phyloP scores from a whole-genome alignment of 352 stramenopile species.

The Peronospora tabacina region DNA sequence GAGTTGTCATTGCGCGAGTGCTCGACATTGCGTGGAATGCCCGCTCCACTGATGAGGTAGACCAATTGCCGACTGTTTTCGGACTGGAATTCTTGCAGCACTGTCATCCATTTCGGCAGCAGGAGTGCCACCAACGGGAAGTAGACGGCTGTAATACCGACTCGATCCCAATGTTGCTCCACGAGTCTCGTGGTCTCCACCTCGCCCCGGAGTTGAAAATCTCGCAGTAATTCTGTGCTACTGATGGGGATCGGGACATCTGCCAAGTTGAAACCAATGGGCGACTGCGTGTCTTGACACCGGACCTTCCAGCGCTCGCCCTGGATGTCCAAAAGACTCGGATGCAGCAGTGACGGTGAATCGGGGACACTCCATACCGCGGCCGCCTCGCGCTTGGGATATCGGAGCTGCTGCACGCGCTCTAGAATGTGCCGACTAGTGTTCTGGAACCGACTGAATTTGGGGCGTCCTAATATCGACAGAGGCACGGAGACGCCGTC shows the following conservation, averaged over 20 bases:
- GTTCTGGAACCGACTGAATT: constrained; percentile 86
- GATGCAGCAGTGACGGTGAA: constrained; percentile 47
- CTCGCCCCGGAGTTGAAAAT: constrained; percentile 64
- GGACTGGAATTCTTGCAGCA: constrained; percentile 74
- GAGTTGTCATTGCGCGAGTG: constrained; percentile 92
- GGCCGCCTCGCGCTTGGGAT: constrained; percentile 10
- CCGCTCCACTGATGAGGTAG: constrained; percentile 93
- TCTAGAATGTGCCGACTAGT: constrained; percentile 68
- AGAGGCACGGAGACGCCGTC: constrained; percentile 30
- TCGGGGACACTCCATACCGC: constrained; percentile 16
- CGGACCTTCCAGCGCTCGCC: constrained; percentile 47
- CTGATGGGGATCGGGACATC: constrained; percentile 48
- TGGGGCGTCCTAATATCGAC: constrained; percentile 66
- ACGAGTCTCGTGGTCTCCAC: constrained; percentile 52
- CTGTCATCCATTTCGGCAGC: constrained; percentile 89
- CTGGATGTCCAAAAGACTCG: constrained; percentile 55
- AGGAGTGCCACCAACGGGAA: constrained; percentile 94
- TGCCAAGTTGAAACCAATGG: constrained; percentile 68
- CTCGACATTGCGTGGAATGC: constrained; percentile 90
- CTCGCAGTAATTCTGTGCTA: constrained; percentile 28
- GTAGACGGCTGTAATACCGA: constrained; percentile 85
- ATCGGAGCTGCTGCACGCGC: constrained; percentile 42
- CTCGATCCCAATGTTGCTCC: constrained; percentile 51
- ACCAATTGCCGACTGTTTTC: constrained; percentile 86
- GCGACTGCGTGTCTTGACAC: constrained; percentile 56